Conservation (phyloP, 2,329 filamentous ascomycete species). For the Aspergillus sp. region DNA sequence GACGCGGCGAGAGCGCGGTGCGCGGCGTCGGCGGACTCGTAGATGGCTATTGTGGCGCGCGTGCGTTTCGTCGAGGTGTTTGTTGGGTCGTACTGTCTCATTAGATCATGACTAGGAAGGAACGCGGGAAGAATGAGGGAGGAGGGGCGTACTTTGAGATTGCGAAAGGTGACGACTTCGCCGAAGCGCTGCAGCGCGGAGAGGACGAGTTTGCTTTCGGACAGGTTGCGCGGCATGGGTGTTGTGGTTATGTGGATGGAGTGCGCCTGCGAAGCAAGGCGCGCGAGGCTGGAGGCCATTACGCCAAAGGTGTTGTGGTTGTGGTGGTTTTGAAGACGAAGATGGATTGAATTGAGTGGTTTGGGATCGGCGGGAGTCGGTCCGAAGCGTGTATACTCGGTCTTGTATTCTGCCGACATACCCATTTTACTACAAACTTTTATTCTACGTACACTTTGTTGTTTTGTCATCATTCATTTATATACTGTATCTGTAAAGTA, state of each 20-base stretch:
- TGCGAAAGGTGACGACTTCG: slow-evolving; percentile 38
- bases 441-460: not conserved
- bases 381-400: not conserved
- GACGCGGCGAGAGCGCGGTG: slow-evolving; percentile 31
- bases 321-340: not conserved
- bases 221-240: slow-evolving; percentile 26
- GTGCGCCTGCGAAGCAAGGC: slow-evolving; percentile 12
- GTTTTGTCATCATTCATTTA: not conserved
- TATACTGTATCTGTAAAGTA: not conserved
- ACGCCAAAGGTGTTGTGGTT: slow-evolving; percentile 6
- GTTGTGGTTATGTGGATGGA: slow-evolving; percentile 31
- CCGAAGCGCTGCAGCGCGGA: slow-evolving; percentile 40
- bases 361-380: not conserved
- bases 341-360: not conserved
- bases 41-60: slow-evolving; percentile 32
- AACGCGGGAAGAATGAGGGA: too few species aligned
- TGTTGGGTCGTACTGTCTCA: slow-evolving; percentile 29
- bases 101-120: too few species aligned
- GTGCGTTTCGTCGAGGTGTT: slow-evolving; percentile 19
- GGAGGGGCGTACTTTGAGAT: slow-evolving; percentile 36
- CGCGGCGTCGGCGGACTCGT: slow-evolving; percentile 35
- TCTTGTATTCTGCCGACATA: not conserved
- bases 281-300: slow-evolving; percentile 14
- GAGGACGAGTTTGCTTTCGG: slow-evolving; percentile 35
- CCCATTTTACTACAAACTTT: not conserved